These are phyloP conservation scores for Colletotrichum chrysophilum DNA, from an alignment of 2,329 filamentous ascomycete species.

Conservation along the genomic window DNA sequence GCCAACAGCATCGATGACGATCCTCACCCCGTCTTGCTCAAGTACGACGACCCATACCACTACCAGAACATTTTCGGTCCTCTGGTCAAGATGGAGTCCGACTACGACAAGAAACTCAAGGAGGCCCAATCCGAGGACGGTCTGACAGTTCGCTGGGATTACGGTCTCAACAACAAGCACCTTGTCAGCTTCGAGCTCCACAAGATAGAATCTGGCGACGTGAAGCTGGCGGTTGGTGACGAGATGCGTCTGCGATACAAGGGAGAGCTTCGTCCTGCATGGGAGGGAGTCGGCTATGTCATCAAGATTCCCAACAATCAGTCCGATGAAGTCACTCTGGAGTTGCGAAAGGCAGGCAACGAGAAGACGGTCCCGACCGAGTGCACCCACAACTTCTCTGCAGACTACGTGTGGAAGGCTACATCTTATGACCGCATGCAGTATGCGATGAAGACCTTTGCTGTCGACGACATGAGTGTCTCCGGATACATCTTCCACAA, in stretches of 20 bases:
- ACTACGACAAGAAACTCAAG: constrained; percentile 98
- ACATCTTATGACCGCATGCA: constrained; percentile 99
- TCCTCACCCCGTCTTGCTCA: constrained; percentile 87
- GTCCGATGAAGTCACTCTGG: constrained; percentile 95
- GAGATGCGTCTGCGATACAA: constrained; percentile 98
- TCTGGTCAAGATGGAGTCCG: constrained; percentile 97
- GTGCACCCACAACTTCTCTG: constrained; percentile 96
- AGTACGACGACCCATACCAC: constrained; percentile 97
- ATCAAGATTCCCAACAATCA: constrained; percentile 99
- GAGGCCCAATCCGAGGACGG: constrained; percentile 97
- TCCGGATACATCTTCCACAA: constrained; percentile 99
- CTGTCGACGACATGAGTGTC: constrained; percentile 96
- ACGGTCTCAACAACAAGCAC: constrained; percentile 96
- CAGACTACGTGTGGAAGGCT: constrained; percentile 99
- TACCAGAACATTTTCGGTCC: constrained; percentile 99
- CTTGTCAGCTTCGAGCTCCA: constrained; percentile 93
- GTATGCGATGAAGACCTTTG: constrained; percentile 98
- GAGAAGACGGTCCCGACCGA: constrained; percentile 96
- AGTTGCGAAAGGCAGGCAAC: constrained; percentile 91
- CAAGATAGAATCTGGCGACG: constrained; percentile 96
- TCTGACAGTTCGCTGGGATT: constrained; percentile 92
- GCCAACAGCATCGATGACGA: constrained; percentile 92
- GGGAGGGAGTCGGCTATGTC: constrained; percentile 98
- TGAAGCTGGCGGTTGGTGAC: constrained; percentile 96
- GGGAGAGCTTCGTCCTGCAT: constrained; percentile 87